These are phyloP conservation scores for Cupressus sempervirens DNA, from an alignment of 75 land plant species.

Conservation along the genomic window DNA sequence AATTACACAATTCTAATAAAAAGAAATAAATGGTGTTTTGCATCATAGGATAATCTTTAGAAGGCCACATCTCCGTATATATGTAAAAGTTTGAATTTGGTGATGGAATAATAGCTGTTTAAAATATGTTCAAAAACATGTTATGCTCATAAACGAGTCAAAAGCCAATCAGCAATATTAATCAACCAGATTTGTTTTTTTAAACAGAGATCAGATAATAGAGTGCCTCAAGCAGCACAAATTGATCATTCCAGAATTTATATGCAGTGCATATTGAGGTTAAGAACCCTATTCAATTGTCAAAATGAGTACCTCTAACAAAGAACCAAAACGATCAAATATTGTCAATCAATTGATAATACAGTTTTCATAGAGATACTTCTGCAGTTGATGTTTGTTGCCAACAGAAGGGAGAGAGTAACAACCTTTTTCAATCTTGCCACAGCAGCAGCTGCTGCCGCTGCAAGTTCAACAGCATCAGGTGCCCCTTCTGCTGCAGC, in stretches of 20 bases:
- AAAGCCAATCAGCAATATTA: background rate
- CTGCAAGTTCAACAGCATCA: slow-evolving; percentile 66
- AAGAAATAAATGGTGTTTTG: background rate
- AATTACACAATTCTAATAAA: background rate
- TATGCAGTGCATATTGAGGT: background rate
- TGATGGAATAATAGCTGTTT: background rate
- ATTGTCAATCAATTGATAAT: background rate
- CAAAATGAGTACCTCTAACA: background rate
- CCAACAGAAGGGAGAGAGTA: background rate
- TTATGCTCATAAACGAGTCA: too few relatives aligned
- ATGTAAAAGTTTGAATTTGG: background rate
- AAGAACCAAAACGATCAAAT: background rate
- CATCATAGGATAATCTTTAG: too few relatives aligned
- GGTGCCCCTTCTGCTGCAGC: slow-evolving; percentile 46
- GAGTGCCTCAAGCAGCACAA: too few relatives aligned
- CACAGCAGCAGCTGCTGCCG: slow-evolving; percentile 66
- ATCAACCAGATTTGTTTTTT: too few relatives aligned
- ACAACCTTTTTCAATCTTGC: slow-evolving; percentile 78
- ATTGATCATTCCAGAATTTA: too few relatives aligned
- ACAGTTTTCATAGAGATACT: background rate
- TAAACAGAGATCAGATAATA: too few relatives aligned
- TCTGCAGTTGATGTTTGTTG: background rate
- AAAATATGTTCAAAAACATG: background rate
- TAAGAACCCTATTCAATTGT: background rate
- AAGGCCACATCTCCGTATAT: background rate